phyloP scores from a whole-genome alignment of 2,329 filamentous ascomycete species.

The Penicillium sp. region DNA sequence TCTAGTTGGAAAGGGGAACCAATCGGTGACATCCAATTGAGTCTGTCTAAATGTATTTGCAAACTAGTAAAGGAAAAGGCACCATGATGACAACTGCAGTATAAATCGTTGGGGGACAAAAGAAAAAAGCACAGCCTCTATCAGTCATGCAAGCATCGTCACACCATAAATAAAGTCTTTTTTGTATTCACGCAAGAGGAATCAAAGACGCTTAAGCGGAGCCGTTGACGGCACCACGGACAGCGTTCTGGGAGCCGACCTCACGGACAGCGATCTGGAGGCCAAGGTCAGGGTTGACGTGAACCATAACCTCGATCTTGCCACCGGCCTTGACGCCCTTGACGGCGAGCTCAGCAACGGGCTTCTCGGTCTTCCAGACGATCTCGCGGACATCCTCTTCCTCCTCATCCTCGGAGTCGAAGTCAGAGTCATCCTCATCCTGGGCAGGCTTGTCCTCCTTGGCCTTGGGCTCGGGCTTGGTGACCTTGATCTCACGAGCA shows the following conservation, averaged over 20 bases:
- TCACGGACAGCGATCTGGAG: conserved; percentile 81
- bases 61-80: conserved; percentile 18
- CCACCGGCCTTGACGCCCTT: conserved; percentile 80
- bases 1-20: conserved; percentile 4
- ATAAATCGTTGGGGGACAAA: conserved; percentile 8
- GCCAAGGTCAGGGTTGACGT: conserved; percentile 75
- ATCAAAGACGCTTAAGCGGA: conserved; percentile 20
- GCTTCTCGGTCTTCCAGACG: conserved; percentile 83
- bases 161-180: conserved; percentile 25
- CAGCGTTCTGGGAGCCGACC: conserved; percentile 82
- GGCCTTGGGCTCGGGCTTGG: conserved; percentile 77
- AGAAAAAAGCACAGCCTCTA: conserved; percentile 25
- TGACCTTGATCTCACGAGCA: conserved; percentile 87
- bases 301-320: conserved; percentile 93
- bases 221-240: conserved; percentile 62
- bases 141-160: conserved; percentile 32
- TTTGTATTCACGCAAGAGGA: not conserved
- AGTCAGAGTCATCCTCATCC: conserved; percentile 62
- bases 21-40: conserved; percentile 20
- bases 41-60: conserved; percentile 18
- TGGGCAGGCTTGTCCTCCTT: conserved; percentile 64
- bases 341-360: conserved; percentile 83
- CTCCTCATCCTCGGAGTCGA: conserved; percentile 62
- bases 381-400: conserved; percentile 89
- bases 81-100: conserved; percentile 24